Evolutionary conservation across 2,329 filamentous ascomycete species (phyloP).

Genomic region (Fusarium falciforme): DNA sequence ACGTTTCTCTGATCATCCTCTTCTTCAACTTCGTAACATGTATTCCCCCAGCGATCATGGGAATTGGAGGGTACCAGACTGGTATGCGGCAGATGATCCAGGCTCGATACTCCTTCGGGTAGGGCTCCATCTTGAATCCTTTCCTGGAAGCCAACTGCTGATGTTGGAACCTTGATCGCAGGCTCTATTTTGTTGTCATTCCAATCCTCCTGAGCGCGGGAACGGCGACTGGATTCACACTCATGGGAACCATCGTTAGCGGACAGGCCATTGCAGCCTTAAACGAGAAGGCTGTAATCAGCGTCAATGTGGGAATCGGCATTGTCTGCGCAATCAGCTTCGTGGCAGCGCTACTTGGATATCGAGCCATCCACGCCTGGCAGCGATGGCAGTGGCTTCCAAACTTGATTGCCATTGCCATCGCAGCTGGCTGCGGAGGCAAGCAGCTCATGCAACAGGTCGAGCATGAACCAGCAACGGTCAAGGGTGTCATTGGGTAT

Average conservation of each 20-base stretch:
- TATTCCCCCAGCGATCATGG: conserved; percentile 66
- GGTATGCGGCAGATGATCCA: conserved; percentile 71
- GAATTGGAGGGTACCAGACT: conserved; percentile 65
- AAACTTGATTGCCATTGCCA: conserved; percentile 62
- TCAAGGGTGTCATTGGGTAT: conserved; percentile 56
- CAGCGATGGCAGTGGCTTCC: conserved; percentile 69
- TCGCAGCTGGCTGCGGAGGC: conserved; percentile 65
- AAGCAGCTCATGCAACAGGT: conserved; percentile 60
- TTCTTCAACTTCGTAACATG: conserved; percentile 68
- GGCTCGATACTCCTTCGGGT: conserved; percentile 71
- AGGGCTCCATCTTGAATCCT: neutral
- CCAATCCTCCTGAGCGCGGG: conserved; percentile 66
- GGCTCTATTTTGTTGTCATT: conserved; percentile 62
- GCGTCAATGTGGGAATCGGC: conserved; percentile 66
- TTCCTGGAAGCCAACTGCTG: neutral
- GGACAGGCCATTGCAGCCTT: conserved; percentile 64
- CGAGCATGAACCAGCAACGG: conserved; percentile 50
- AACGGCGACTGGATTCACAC: conserved; percentile 68
- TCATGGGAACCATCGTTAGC: conserved; percentile 67
- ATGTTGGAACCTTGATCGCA: conserved; percentile 31
- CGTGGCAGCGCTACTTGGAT: conserved; percentile 66
- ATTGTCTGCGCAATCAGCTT: conserved; percentile 65
- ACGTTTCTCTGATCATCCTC: conserved; percentile 66
- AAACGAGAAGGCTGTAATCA: conserved; percentile 55
- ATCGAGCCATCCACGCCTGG: conserved; percentile 64